These are phyloP conservation scores for Leccinum ochraceum DNA, from an alignment of 768 basidiomycete species.

Conservation along the genomic window DNA sequence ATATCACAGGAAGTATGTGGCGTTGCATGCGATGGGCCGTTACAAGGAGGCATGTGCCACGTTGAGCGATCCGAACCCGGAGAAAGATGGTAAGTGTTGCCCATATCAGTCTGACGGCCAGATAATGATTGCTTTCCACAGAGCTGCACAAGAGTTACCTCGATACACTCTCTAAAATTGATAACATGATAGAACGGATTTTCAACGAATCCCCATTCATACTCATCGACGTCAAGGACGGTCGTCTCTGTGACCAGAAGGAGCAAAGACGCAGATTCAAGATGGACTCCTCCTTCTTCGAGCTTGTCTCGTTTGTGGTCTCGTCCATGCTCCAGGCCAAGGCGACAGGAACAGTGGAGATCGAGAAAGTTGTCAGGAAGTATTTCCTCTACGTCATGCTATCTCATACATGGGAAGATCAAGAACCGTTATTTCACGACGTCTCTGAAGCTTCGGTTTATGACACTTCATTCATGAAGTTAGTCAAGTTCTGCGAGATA, in stretches of 20 bases:
- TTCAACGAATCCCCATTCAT: constrained; percentile 9
- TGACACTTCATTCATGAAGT: constrained; percentile 5
- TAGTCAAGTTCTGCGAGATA: constrained; percentile 11
- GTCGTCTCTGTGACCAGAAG: background rate
- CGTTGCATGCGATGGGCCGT: background rate
- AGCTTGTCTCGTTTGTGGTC: background rate
- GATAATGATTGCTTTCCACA: background rate
- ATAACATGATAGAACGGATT: background rate
- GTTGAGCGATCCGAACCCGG: background rate
- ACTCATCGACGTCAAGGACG: constrained; percentile 12
- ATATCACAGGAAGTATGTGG: constrained; percentile 3
- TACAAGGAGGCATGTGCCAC: background rate
- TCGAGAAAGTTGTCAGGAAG: background rate
- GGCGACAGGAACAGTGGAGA: background rate
- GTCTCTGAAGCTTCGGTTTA: background rate
- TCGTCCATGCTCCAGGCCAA: background rate
- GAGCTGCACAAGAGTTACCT: constrained; percentile 1
- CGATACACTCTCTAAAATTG: background rate
- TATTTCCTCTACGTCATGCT: background rate
- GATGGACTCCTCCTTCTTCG: background rate
- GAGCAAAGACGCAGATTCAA: background rate
- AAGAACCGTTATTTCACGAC: background rate
- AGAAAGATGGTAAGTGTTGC: background rate
- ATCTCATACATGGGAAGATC: background rate
- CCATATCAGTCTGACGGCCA: background rate